phyloP scores from a whole-genome alignment of 306 rosid genomes.

The Begonia masoniana region DNA sequence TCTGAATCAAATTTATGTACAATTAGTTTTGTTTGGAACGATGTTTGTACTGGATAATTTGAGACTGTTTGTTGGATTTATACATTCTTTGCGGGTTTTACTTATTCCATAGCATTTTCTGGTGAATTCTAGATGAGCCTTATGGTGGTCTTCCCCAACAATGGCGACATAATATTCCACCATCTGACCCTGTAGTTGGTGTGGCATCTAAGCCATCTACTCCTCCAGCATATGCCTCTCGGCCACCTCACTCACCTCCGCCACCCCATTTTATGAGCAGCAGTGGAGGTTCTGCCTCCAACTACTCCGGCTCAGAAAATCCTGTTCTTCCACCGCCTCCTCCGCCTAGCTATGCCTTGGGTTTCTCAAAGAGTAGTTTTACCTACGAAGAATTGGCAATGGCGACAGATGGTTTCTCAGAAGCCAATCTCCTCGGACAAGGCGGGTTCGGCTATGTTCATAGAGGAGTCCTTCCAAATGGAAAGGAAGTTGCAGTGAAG shows the following conservation, averaged over 20 bases:
- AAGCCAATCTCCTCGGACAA: constrained; percentile 87
- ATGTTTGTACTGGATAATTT: neutral
- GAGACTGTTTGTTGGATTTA: neutral
- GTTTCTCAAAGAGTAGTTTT: constrained; percentile 67
- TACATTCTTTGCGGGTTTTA: neutral
- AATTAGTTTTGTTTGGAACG: too few relatives aligned
- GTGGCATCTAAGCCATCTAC: constrained; percentile 49
- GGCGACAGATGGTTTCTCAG: constrained; percentile 91
- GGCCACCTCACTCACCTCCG: constrained; percentile 36
- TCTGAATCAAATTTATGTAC: too few relatives aligned
- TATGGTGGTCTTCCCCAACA: constrained; percentile 47
- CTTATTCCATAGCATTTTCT: neutral
- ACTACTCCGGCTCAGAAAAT: constrained; percentile 53
- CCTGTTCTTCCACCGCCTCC: constrained; percentile 54
- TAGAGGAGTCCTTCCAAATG: constrained; percentile 81
- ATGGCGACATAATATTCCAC: constrained; percentile 66
- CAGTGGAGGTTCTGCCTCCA: constrained; percentile 58
- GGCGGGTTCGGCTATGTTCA: constrained; percentile 97
- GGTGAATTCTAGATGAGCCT: constrained; percentile 28
- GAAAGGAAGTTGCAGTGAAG: constrained; percentile 92
- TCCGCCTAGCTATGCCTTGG: constrained; percentile 41
- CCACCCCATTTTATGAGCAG: constrained; percentile 37
- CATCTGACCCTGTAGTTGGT: constrained; percentile 31
- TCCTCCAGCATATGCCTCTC: constrained; percentile 39
- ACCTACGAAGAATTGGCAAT: constrained; percentile 73